Evolutionary conservation across 2,329 filamentous ascomycete species (phyloP), one percentile per base, ranked within the genome.

Genomic region (Elsinoe perseae): DNA sequence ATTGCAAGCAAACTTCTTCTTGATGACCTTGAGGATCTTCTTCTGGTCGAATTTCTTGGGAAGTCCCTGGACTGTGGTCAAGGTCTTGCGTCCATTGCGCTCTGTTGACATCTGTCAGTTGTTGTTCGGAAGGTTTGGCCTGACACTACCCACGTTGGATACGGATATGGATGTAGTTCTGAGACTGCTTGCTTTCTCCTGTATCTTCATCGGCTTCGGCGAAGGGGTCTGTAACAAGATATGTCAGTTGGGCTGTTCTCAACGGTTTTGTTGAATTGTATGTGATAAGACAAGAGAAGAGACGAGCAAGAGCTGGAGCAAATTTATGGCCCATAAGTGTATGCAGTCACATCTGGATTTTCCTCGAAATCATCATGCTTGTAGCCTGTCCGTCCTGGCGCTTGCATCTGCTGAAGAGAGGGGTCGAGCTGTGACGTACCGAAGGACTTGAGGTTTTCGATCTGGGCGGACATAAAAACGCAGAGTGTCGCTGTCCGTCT

Each of bases 1-100:
- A 96, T 98, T 97, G 89, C 92, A 97, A 76, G 93, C 92, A 71
- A 97, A 97, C 74, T 95, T 93, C 84, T 97, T 97, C 86, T 97
- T 97, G 81, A 97, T 95, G 77, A 95, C 91, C 81, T 96, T 96
- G 70, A 98, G 85, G 74, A 98, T 96, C 80, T 96, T 96, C 85
- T 96, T 97, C 77, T 93, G 90, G 78, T 96, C 92, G 72, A 96
- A 97, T 74, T 97, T 96, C 81, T 93, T 93, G 63, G 93, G 92
- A 70, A 98, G 85, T 77, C 93, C 93, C 83, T 97, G 92, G 70
- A 98, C 91, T 69, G 93, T 98, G 69, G 93, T 98, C 87, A 98
- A 83, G 80, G 93, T 97, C 84, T 98, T 98, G 77, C 93, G 93
- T 85, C 93, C 93, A 97, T 98, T 98, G 80, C 93, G 93, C 80